These are phyloP conservation scores for Boeremia lycopersici DNA, from an alignment of 2,329 filamentous ascomycete genomes.

Conservation along the genomic window DNA sequence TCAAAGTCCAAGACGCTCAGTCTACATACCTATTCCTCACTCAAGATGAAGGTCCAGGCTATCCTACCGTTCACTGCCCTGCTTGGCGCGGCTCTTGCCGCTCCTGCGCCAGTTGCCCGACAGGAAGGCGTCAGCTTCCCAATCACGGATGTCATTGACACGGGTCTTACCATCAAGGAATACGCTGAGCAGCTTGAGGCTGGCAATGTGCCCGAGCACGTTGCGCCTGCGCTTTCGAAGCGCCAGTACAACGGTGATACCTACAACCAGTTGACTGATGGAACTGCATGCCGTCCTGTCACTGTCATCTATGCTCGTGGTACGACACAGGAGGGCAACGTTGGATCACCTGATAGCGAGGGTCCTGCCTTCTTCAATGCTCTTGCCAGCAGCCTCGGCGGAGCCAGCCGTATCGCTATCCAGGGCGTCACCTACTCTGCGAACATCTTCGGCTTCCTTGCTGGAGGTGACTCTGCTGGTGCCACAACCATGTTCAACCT, in stretches of 20 bases:
- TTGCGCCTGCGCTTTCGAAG: constrained; percentile 15
- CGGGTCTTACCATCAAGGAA: constrained; percentile 31
- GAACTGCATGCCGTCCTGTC: constrained; percentile 51
- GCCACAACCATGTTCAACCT: constrained; percentile 51
- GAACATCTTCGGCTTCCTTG: constrained; percentile 50
- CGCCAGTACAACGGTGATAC: constrained; percentile 29
- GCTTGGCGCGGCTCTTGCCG: constrained; percentile 21
- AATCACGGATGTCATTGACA: constrained; percentile 33
- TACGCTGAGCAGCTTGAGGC: constrained; percentile 32
- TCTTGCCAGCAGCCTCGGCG: constrained; percentile 50
- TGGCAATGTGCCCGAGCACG: constrained; percentile 8
- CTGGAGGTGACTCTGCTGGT: constrained; percentile 54
- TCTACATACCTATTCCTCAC: neutral
- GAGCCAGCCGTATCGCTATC: constrained; percentile 52
- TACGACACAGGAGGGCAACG: constrained; percentile 59
- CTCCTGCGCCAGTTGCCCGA: constrained; percentile 16
- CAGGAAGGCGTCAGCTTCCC: constrained; percentile 30
- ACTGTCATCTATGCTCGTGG: constrained; percentile 63
- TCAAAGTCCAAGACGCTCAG: neutral
- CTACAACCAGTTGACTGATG: constrained; percentile 41
- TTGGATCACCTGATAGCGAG: constrained; percentile 54
- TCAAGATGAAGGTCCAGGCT: constrained; percentile 30
- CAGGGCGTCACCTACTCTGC: constrained; percentile 63
- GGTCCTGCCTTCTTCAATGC: constrained; percentile 57
- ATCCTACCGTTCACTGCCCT: constrained; percentile 27